phyloP scores from a whole-genome alignment of 441 rosid genomes.

The Populus hybrid region DNA sequence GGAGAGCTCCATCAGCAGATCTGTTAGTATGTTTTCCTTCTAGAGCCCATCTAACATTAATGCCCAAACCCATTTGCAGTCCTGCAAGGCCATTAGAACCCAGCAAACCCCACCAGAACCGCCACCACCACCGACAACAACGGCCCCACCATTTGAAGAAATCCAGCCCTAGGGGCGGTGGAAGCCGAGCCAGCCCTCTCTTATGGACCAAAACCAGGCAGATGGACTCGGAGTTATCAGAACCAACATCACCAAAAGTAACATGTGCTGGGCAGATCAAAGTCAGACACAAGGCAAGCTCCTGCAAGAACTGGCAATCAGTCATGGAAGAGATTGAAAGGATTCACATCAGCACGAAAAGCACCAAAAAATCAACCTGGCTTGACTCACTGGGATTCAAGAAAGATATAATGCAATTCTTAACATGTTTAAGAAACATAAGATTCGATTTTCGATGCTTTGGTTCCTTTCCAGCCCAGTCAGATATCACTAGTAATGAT shows the following conservation, averaged over 20 bases:
- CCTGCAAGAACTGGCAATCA: constrained; percentile 81
- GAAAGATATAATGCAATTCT: too few species aligned
- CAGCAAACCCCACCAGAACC: constrained; percentile 39
- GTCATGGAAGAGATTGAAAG: constrained; percentile 68
- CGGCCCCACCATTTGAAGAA: constrained; percentile 37
- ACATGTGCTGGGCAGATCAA: constrained; percentile 95
- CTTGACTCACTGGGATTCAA: not conserved
- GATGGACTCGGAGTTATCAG: constrained; percentile 43
- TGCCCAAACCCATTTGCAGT: constrained; percentile 68
- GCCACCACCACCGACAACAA: constrained; percentile 22
- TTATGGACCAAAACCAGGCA: constrained; percentile 60
- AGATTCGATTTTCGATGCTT: constrained; percentile 61
- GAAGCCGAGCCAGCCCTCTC: constrained; percentile 50
- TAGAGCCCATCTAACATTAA: constrained; percentile 54
- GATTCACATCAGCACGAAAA: constrained; percentile 47
- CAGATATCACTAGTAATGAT: constrained; percentile 44
- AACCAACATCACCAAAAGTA: constrained; percentile 89
- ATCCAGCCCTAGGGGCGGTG: constrained; percentile 25
- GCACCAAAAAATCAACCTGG: constrained; percentile 29
- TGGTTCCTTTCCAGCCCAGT: constrained; percentile 51
- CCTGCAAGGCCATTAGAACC: constrained; percentile 52
- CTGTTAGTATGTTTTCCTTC: constrained; percentile 80
- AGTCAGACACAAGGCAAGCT: constrained; percentile 46
- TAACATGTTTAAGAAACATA: too few species aligned
- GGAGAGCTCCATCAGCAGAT: constrained; percentile 65